These are phyloP conservation scores for Mucor mucedo DNA, from an alignment of 371 early-diverging fungal genomes.

Conservation along the genomic window DNA sequence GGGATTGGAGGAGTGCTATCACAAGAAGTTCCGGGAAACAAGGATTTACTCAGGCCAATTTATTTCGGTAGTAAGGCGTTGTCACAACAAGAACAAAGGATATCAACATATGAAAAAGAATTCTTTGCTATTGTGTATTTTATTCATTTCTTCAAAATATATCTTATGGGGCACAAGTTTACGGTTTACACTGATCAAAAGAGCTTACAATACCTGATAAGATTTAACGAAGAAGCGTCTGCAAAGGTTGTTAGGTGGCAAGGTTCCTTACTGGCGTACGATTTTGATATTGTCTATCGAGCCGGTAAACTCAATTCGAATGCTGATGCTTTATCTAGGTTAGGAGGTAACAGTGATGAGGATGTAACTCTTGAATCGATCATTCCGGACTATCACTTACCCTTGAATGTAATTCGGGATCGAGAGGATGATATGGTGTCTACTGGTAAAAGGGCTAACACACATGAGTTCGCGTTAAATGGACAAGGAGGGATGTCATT, in stretches of 20 bases:
- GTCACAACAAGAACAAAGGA: background rate
- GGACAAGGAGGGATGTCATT: no score
- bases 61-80: slow-evolving; percentile 11
- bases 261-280: slow-evolving; percentile 24
- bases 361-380: no score
- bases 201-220: no score
- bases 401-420: no score
- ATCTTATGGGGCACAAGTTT: background rate
- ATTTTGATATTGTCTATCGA: slow-evolving; percentile 31
- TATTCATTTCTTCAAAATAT: slow-evolving; percentile 5
- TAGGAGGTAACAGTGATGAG: background rate
- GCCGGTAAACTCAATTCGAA: slow-evolving; percentile 25
- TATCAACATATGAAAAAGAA: slow-evolving; percentile 3
- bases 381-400: no score
- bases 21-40: background rate
- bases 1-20: background rate
- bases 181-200: no score
- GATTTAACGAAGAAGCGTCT: background rate
- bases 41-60: no score
- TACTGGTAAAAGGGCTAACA: no score
- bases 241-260: slow-evolving; percentile 30
- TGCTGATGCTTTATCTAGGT: slow-evolving; percentile 2
- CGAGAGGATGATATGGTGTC: no score
- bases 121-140: slow-evolving; percentile 10
- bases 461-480: no score